Conservation (phyloP, 441 rosid species). For the Brassica hybrid region DNA sequence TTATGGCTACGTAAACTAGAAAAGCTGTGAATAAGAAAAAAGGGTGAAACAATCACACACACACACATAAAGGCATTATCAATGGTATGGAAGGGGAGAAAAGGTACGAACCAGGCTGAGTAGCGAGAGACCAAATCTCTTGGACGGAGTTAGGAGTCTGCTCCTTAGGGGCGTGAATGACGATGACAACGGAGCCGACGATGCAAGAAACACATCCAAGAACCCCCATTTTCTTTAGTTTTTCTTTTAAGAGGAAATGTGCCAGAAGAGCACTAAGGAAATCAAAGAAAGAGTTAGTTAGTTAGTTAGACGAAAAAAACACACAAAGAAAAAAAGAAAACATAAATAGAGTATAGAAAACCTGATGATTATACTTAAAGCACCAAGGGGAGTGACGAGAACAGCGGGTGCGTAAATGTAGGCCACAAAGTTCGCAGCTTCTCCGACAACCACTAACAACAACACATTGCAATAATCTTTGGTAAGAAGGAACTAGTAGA, state of each 20-base stretch:
- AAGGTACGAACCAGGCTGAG: conserved; percentile 62
- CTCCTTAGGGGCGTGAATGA: conserved; percentile 85
- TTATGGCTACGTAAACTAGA: conserved; percentile 60
- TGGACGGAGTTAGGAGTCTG: conserved; percentile 71
- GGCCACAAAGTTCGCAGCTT: conserved; percentile 86
- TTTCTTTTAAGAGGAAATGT: conserved; percentile 80
- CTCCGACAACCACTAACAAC: conserved; percentile 67
- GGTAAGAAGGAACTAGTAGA: neutral
- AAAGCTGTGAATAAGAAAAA: conserved; percentile 53
- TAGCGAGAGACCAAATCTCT: conserved; percentile 81
- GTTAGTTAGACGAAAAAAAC: neutral
- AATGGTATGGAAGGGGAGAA: neutral
- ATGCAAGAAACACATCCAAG: conserved; percentile 89
- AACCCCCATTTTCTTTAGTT: conserved; percentile 68
- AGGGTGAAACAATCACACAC: neutral
- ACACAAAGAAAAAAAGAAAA: neutral
- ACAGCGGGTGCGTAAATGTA: conserved; percentile 90
- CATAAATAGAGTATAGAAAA: neutral
- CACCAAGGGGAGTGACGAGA: conserved; percentile 93
- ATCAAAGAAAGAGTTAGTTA: neutral
- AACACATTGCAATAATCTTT: neutral
- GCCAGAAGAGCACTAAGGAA: conserved; percentile 73
- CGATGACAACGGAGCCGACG: conserved; percentile 78
- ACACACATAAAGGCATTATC: too few species aligned
- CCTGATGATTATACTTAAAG: conserved; percentile 79